A percentile compares a stretch with the other conserved stretches of the same genome.
These are phyloP conservation scores for Hypoxylon sp. DNA, from an alignment of 2,329 filamentous ascomycete species.

Conservation along the genomic window DNA sequence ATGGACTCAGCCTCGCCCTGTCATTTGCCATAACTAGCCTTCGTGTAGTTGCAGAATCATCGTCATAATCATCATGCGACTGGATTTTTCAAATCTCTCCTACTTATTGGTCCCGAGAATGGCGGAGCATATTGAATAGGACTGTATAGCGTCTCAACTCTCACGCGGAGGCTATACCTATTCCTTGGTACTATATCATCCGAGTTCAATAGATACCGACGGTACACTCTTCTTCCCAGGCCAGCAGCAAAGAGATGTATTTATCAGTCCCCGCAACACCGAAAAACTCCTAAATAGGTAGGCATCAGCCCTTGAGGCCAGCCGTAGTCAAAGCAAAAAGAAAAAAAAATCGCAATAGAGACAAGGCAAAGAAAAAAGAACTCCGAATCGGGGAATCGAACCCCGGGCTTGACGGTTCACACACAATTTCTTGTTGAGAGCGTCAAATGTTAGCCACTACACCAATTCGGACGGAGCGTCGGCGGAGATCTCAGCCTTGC, in stretches of 20 bases:
- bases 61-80: not conserved
- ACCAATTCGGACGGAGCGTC: constrained; percentile 6
- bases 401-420: not conserved
- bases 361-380: not conserved
- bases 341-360: not conserved
- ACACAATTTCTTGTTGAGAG: constrained; percentile 1
- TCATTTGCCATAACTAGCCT: not conserved
- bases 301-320: too few species aligned
- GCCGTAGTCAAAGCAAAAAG: too few species aligned
- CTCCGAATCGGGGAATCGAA: constrained; percentile 13
- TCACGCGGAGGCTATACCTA: not conserved
- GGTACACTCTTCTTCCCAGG: too few species aligned
- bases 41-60: not conserved
- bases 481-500: not conserved
- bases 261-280: too few species aligned
- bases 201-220: too few species aligned
- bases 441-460: constrained; percentile 4
- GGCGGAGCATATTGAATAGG: not conserved
- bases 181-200: too few species aligned
- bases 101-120: not conserved
- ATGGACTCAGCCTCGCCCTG: not conserved
- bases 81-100: not conserved
- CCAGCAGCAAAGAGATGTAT: too few species aligned
- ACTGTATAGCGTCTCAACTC: not conserved
- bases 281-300: too few species aligned